Conservation (phyloP, 2,329 filamentous ascomycete genomes). For the Diaporthe velutina region DNA sequence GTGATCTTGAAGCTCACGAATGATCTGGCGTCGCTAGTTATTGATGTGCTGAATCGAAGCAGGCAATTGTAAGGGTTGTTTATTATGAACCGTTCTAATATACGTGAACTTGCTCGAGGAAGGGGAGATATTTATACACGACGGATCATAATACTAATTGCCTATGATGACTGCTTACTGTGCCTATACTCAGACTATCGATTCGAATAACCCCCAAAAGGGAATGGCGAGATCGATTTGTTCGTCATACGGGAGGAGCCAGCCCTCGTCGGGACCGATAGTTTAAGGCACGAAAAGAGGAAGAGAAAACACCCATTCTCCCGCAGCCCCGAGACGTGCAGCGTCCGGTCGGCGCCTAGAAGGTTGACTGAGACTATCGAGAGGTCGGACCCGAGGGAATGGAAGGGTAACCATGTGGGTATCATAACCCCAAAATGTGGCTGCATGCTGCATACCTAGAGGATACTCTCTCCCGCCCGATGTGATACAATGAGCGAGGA, state of each 20-base stretch:
- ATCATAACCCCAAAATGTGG: not conserved
- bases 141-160: not conserved
- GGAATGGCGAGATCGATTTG: not conserved
- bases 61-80: not conserved
- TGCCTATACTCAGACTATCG: not conserved
- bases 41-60: not conserved
- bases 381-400: not conserved
- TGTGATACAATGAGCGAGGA: not conserved
- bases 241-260: not conserved
- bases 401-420: not conserved
- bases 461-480: not conserved
- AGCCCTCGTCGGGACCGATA: conserved; percentile 1
- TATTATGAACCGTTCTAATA: not conserved
- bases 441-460: not conserved
- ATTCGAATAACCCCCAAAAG: not conserved
- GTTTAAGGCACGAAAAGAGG: not conserved
- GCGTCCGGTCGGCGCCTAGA: not conserved
- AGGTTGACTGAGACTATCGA: not conserved
- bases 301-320: not conserved
- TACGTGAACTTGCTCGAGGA: not conserved
- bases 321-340: not conserved
- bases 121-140: not conserved
- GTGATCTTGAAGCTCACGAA: not conserved
- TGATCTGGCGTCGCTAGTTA: not conserved
- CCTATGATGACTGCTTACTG: conserved; percentile 3